Evolutionary conservation across 2,329 filamentous ascomycete species (phyloP).

Genomic region (Drechslerella coelobrocha): DNA sequence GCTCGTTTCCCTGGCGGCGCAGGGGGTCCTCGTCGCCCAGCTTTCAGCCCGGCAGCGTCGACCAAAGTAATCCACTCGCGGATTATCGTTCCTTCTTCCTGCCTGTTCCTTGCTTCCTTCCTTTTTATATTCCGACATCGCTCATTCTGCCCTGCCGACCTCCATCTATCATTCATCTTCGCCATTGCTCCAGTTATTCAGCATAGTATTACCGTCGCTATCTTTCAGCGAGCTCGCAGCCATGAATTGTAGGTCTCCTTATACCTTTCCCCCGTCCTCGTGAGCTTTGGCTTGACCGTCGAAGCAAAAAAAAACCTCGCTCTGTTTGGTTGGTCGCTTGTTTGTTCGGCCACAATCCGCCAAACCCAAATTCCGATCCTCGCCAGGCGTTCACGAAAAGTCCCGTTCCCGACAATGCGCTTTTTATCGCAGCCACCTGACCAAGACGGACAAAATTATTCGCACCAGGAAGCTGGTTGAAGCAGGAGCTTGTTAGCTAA

Average conservation of each 20-base stretch:
- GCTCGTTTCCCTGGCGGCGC: background rate
- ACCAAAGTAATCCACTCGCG: slow-evolving; percentile 4
- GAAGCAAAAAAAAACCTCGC: no score
- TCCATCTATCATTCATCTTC: no score
- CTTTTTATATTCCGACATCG: slow-evolving; percentile 2
- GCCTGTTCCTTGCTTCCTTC: background rate
- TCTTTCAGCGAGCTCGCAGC: background rate
- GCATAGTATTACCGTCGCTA: no score
- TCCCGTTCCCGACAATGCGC: slow-evolving; percentile 3
- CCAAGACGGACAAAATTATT: background rate
- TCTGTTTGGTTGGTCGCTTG: background rate
- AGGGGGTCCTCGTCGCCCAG: background rate
- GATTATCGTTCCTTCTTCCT: background rate
- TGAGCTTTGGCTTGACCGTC: background rate
- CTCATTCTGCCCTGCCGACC: no score
- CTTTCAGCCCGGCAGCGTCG: background rate
- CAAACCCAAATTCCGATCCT: slow-evolving; percentile 2
- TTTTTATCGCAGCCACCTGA: background rate
- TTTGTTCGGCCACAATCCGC: background rate
- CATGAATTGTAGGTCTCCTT: slow-evolving; percentile 3
- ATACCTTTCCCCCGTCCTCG: background rate
- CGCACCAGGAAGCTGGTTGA: background rate
- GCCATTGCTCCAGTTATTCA: no score
- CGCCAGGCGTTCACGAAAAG: background rate
- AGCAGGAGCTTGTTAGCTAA: slow-evolving; percentile 13